Conservation (phyloP, 495 filamentous ascomycete species). For the Coniosporium apollinis region DNA sequence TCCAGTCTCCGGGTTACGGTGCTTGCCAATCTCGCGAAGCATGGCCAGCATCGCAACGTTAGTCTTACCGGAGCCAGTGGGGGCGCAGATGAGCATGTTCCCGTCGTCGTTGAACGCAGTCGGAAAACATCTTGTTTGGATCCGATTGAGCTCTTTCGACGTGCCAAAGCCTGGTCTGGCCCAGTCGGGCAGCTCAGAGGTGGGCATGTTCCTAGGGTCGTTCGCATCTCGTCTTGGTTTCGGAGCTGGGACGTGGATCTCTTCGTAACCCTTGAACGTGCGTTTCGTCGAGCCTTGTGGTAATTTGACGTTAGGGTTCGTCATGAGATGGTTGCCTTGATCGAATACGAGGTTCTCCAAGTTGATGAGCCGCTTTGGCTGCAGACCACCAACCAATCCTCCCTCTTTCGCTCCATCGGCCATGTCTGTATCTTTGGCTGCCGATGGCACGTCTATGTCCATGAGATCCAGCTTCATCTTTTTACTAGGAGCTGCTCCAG, state of each 20-base stretch:
- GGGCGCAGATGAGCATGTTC: slow-evolving; percentile 94
- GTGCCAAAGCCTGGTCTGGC: slow-evolving; percentile 70
- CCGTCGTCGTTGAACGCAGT: slow-evolving; percentile 86
- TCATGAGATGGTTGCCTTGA: slow-evolving; percentile 97
- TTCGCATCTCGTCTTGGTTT: slow-evolving; percentile 65
- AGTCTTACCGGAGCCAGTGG: slow-evolving; percentile 94
- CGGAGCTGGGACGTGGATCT: slow-evolving; percentile 88
- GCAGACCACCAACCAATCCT: slow-evolving; percentile 65
- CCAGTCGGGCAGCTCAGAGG: slow-evolving; percentile 85
- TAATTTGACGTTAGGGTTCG: slow-evolving; percentile 87
- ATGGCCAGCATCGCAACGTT: slow-evolving; percentile 98
- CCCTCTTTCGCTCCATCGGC: slow-evolving; percentile 40
- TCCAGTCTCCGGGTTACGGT: slow-evolving; percentile 69
- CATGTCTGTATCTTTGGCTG: slow-evolving; percentile 24
- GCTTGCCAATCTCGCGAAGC: slow-evolving; percentile 89
- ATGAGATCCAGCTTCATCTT: slow-evolving; percentile 74
- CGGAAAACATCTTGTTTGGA: slow-evolving; percentile 85
- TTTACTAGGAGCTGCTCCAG: slow-evolving; percentile 40
- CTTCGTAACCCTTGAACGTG: slow-evolving; percentile 94
- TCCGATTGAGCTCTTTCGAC: slow-evolving; percentile 71
- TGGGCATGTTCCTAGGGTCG: slow-evolving; percentile 60
- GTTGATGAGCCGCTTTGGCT: slow-evolving; percentile 76
- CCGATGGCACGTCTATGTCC: slow-evolving; percentile 63
- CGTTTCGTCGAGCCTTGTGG: slow-evolving; percentile 89
- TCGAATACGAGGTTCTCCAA: slow-evolving; percentile 93